A percentile compares a stretch with the other conserved stretches of the same genome.
phyloP scores from a whole-genome alignment of 345 rosid genomes.

The Corchorus olitorius region DNA sequence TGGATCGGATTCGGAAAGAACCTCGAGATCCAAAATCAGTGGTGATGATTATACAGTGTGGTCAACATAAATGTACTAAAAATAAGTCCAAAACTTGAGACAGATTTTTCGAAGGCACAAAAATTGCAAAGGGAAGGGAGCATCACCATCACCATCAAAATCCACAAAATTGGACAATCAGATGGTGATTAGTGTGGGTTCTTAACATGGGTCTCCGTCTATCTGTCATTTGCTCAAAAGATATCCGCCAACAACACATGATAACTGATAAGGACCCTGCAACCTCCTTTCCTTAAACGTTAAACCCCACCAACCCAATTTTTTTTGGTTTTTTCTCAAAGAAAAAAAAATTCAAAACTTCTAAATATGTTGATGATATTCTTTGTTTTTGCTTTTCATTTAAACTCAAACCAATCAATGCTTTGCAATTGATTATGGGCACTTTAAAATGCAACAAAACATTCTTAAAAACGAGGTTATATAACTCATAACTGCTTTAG shows the following conservation, averaged over 20 bases:
- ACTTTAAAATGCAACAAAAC: neutral
- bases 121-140: neutral
- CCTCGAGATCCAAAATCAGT: neutral
- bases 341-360: neutral
- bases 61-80: neutral
- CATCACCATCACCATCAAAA: neutral
- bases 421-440: neutral
- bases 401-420: neutral
- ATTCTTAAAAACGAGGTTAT: neutral
- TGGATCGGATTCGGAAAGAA: neutral
- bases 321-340: neutral
- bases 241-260: neutral
- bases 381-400: neutral
- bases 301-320: neutral
- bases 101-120: neutral
- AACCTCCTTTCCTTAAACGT: neutral
- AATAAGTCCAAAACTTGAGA: neutral
- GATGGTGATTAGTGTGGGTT: neutral
- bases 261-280: neutral
- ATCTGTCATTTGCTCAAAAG: conserved; percentile 1
- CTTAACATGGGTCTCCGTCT: neutral
- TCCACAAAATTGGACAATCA: neutral
- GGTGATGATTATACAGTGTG: neutral
- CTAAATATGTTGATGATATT: neutral
- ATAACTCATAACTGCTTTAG: neutral